A percentile compares a stretch with the other conserved stretches of the same genome.
Conservation (phyloP, 139 green algal species). For the Coccomyxa sp. region DNA sequence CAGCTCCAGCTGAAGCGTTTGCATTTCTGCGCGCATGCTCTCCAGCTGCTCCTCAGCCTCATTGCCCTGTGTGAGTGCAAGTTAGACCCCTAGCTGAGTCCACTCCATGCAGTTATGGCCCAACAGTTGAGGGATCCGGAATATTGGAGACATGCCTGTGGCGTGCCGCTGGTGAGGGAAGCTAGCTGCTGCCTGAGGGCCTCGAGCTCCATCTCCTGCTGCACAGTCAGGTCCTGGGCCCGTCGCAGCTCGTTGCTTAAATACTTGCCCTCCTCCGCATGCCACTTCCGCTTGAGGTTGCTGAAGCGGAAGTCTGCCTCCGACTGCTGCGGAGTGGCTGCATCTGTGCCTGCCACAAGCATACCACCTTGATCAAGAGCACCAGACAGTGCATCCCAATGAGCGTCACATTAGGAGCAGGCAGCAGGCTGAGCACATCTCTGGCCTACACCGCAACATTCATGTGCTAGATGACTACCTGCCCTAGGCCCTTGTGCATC, state of each 20-base stretch:
- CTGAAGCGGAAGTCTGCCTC: background rate
- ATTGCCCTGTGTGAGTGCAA: background rate
- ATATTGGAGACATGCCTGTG: background rate
- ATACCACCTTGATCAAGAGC: too few species aligned
- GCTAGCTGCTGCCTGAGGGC: background rate
- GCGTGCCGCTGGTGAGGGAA: background rate
- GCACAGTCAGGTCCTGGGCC: constrained; percentile 1
- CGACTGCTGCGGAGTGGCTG: background rate
- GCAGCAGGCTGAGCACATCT: too few species aligned
- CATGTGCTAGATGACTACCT: too few species aligned
- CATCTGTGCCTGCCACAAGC: background rate
- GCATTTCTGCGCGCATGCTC: background rate
- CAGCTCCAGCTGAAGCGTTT: background rate
- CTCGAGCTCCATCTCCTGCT: constrained; percentile 5
- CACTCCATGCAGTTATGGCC: too few species aligned
- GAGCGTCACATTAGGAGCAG: too few species aligned
- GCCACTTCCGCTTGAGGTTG: constrained; percentile 1
- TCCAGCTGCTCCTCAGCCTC: background rate
- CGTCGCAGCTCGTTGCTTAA: background rate
- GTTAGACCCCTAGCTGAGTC: too few species aligned
- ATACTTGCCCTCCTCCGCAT: constrained; percentile 3
- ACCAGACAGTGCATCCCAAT: too few species aligned
- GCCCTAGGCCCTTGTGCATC: too few species aligned
- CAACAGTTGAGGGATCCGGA: too few species aligned
- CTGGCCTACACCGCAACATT: too few species aligned